Percentiles rank a stretch among this genome's conserved stretches.
Evolutionary conservation across 495 filamentous ascomycete species (phyloP).

Genomic region (Tuber indicum): DNA sequence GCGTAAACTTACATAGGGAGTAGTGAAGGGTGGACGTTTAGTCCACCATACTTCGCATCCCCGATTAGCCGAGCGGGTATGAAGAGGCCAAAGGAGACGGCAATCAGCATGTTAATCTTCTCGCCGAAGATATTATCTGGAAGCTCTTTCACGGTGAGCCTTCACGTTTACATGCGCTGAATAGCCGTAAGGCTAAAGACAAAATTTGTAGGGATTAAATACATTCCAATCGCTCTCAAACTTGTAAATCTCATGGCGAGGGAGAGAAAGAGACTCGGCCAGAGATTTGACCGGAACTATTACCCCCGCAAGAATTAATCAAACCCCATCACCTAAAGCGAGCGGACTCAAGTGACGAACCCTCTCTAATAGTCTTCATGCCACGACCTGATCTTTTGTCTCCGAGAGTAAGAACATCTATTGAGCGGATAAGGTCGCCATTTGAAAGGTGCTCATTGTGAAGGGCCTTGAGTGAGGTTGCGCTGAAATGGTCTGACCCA

Average conservation of each 20-base stretch:
- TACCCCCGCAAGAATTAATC: slow-evolving; percentile 7
- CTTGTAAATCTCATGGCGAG: slow-evolving; percentile 66
- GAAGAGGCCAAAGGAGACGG: slow-evolving; percentile 92
- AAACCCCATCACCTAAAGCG: slow-evolving; percentile 14
- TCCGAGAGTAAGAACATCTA: slow-evolving; percentile 80
- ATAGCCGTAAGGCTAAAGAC: background rate
- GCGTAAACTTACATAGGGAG: slow-evolving; percentile 61
- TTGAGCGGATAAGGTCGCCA: slow-evolving; percentile 60
- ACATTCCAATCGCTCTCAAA: slow-evolving; percentile 72
- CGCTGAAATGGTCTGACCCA: slow-evolving; percentile 88
- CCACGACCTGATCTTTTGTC: slow-evolving; percentile 70
- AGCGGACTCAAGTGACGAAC: slow-evolving; percentile 45
- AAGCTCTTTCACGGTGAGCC: slow-evolving; percentile 27
- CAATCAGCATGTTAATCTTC: slow-evolving; percentile 66
- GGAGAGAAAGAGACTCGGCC: slow-evolving; percentile 57
- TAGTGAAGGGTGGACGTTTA: slow-evolving; percentile 93
- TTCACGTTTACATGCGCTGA: background rate
- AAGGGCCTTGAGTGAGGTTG: slow-evolving; percentile 66
- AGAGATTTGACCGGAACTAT: slow-evolving; percentile 67
- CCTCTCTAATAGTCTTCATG: slow-evolving; percentile 61
- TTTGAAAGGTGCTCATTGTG: slow-evolving; percentile 53
- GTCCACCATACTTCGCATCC: slow-evolving; percentile 66
- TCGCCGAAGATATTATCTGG: slow-evolving; percentile 18
- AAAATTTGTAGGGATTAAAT: slow-evolving; percentile 25
- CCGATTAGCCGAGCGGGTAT: slow-evolving; percentile 70